Percentiles rank a stretch among this genome's conserved stretches.
Evolutionary conservation across 495 filamentous ascomycete species (phyloP).

Genomic region (Penicillium canescens): DNA sequence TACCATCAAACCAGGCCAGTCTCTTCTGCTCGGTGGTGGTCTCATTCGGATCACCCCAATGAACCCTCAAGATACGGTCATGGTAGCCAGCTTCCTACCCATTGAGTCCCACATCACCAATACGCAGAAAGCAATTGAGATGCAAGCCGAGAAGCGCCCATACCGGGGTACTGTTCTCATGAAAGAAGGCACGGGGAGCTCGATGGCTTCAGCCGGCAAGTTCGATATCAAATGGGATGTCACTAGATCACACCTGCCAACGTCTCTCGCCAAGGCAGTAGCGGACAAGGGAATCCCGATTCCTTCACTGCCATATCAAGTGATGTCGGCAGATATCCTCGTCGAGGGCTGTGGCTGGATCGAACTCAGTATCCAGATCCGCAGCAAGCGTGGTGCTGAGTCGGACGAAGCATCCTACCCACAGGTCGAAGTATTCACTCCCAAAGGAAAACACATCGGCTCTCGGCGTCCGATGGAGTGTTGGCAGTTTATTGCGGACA

Average conservation of each 20-base stretch:
- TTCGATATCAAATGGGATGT: constrained; percentile 79
- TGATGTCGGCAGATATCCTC: constrained; percentile 79
- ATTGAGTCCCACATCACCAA: constrained; percentile 70
- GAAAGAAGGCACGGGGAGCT: constrained; percentile 52
- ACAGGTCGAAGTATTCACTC: constrained; percentile 80
- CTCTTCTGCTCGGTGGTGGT: constrained; percentile 79
- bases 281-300: constrained; percentile 30
- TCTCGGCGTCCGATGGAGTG: constrained; percentile 71
- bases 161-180: constrained; percentile 61
- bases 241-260: constrained; percentile 57
- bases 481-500: constrained; percentile 51
- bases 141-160: constrained; percentile 56
- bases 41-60: constrained; percentile 85
- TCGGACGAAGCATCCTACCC: constrained; percentile 49
- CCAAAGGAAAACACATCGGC: constrained; percentile 75
- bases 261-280: constrained; percentile 34
- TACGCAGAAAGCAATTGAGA: constrained; percentile 73
- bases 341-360: constrained; percentile 94
- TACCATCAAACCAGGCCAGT: constrained; percentile 74
- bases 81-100: constrained; percentile 78
- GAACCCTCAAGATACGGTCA: constrained; percentile 58
- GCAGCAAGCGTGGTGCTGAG: constrained; percentile 45
- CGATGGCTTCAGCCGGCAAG: constrained; percentile 65
- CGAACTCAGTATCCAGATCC: constrained; percentile 80
- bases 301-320: constrained; percentile 66